Conservation (phyloP, 139 green algal genomes). For the Choricystis sp. region DNA sequence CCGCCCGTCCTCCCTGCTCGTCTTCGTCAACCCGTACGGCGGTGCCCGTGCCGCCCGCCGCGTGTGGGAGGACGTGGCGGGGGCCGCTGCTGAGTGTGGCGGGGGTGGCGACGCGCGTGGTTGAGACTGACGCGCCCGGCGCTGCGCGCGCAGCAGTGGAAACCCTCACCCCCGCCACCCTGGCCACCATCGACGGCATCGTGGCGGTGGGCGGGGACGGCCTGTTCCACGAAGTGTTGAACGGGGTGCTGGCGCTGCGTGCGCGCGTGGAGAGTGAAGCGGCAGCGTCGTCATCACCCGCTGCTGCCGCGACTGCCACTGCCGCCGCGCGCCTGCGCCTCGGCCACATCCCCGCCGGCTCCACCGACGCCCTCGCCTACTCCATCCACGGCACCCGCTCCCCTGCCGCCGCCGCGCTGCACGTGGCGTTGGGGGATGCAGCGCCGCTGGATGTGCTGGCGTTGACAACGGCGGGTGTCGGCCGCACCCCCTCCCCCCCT, state of each 20-base stretch:
- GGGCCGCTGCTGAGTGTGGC: constrained; percentile 35
- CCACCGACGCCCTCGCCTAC: constrained; percentile 71
- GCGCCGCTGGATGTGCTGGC: constrained; percentile 53
- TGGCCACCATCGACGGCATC: constrained; percentile 31
- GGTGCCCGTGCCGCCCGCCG: constrained; percentile 19
- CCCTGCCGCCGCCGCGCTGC: constrained; percentile 51
- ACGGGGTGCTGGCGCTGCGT: constrained; percentile 30
- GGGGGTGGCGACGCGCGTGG: constrained; percentile 23
- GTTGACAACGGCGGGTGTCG: constrained; percentile 6
- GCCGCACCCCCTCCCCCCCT: constrained; percentile 8
- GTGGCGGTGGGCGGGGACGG: constrained; percentile 59
- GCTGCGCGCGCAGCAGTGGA: constrained; percentile 36
- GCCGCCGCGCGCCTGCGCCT: constrained; percentile 28
- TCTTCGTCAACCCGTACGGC: constrained; percentile 67
- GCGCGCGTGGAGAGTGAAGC: background rate
- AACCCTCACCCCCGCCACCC: constrained; percentile 27
- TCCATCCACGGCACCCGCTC: constrained; percentile 58
- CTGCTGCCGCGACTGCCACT: background rate
- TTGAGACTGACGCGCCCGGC: constrained; percentile 33
- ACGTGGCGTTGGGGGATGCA: constrained; percentile 64
- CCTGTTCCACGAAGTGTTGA: constrained; percentile 78
- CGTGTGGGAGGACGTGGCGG: constrained; percentile 33
- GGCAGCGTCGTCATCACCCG: background rate
- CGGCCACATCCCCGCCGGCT: constrained; percentile 64
- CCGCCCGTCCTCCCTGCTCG: constrained; percentile 43